These are phyloP conservation scores for Toxoplasma gondii DNA, from an alignment of 169 alveolate genomes.

Conservation along the genomic window DNA sequence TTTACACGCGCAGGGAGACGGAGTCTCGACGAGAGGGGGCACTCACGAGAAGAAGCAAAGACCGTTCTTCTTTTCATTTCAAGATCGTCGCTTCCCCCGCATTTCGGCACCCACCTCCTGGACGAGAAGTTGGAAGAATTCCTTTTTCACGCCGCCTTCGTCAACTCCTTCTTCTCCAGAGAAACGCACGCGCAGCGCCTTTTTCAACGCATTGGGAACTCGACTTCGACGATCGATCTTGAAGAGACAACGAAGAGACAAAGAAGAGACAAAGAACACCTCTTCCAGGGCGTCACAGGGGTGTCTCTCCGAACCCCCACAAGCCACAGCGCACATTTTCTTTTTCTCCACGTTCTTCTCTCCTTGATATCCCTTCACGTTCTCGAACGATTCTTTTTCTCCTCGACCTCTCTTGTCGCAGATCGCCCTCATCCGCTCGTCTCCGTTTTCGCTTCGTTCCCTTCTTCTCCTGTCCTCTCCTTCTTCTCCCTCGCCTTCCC, in stretches of 20 bases:
- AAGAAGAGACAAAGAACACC: neutral
- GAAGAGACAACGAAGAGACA: neutral
- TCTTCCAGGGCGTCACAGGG: neutral
- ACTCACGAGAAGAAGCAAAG: too few species aligned
- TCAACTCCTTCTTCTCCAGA: constrained; percentile 93
- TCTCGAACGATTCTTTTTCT: neutral
- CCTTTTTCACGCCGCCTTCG: constrained; percentile 94
- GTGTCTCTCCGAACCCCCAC: neutral
- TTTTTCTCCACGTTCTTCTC: neutral
- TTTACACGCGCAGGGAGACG: too few species aligned
- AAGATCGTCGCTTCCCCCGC: neutral
- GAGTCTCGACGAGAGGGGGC: too few species aligned
- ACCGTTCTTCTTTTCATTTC: too few species aligned
- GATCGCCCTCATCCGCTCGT: neutral
- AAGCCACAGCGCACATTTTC: neutral
- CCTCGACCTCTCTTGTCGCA: neutral
- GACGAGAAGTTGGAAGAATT: constrained; percentile 87
- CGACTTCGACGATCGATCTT: constrained; percentile 35
- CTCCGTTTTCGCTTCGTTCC: neutral
- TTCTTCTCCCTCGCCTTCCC: neutral
- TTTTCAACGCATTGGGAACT: constrained; percentile 63
- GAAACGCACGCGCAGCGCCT: constrained; percentile 81
- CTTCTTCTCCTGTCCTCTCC: neutral
- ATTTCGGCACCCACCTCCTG: constrained; percentile 66
- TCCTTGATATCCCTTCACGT: neutral